These are phyloP conservation scores for Bifiguratus adelaidae DNA, from an alignment of 192 early-diverging fungal species.

Conservation along the genomic window DNA sequence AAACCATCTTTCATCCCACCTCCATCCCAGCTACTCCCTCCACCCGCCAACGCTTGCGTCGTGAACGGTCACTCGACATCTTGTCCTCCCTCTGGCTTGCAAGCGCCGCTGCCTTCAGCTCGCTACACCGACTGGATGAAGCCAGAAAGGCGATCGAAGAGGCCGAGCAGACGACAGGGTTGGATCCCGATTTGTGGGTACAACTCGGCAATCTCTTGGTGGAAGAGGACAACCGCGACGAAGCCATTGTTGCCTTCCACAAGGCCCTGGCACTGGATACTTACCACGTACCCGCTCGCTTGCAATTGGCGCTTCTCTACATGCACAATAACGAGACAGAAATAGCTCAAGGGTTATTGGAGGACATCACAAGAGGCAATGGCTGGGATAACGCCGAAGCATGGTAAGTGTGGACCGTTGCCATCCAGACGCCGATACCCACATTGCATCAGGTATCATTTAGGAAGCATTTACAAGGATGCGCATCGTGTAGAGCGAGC, in stretches of 20 bases:
- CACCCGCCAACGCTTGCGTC: constrained; percentile 20
- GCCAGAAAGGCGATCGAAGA: constrained; percentile 41
- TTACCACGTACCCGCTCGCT: constrained; percentile 21
- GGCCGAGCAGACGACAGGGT: constrained; percentile 34
- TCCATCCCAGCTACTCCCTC: constrained; percentile 12
- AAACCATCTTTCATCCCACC: constrained; percentile 21
- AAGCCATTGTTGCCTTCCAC: constrained; percentile 31
- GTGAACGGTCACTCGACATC: constrained; percentile 26
- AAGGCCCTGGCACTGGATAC: constrained; percentile 34
- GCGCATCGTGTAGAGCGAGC: constrained; percentile 26
- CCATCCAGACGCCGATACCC: no score
- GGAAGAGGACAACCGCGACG: constrained; percentile 18
- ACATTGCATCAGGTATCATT: constrained; percentile 17
- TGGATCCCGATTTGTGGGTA: constrained; percentile 40
- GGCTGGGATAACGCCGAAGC: constrained; percentile 57
- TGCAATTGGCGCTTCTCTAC: constrained; percentile 33
- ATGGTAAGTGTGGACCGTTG: constrained; percentile 20
- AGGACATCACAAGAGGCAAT: constrained; percentile 29
- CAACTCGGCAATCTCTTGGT: constrained; percentile 29
- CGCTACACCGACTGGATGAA: constrained; percentile 36
- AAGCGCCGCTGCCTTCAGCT: constrained; percentile 34
- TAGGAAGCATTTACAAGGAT: constrained; percentile 33
- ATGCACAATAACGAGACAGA: constrained; percentile 26
- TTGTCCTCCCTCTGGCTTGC: constrained; percentile 43
- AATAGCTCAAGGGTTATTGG: constrained; percentile 41